Evolutionary conservation across 352 stramenopile genomes (phyloP), one percentile per base, ranked within the genome.

Genomic region (Globisporangium nodosum): DNA sequence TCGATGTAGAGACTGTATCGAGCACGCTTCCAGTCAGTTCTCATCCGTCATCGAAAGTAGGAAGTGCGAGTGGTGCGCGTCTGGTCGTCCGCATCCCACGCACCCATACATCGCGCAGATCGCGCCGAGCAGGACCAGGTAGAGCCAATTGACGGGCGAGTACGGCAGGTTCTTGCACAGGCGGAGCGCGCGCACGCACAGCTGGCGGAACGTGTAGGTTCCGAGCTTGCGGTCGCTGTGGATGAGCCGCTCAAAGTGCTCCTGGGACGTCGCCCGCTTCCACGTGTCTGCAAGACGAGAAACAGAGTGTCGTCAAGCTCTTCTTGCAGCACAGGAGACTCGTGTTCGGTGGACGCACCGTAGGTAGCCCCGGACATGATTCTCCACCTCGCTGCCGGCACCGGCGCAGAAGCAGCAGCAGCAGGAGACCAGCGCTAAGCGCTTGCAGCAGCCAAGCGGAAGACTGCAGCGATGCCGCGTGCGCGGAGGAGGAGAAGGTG

Each of bases 131-230:
- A 86, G 67, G 39, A 77, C 69, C 40, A 94, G 62, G 45, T 86
- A 94, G 20, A 91, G 65, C 84, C 84, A 94, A 54, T 78, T 94
- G 30, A 90, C 81, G 0, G 80, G 85, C 33, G 85, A 94, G 49
- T 91, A 85, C 21, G 85, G 82, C n/a, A 94, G 49, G 54, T 88
- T 82, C 56, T 86, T 87, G 66, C 80, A 92, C 48, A 92, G 47
- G 33, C 67, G 65, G 12, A 90, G 74, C 42, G 74, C 85, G 4
- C 65, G 66, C 20, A 88, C 68, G 37, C 79, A 90, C 9, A 90
- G 61, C 48, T 82, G 69, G 3, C 79, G 76, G 42, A 83, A 52
- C 24, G 71, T 82, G 58, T 78, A 71, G 53, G 68, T 66, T 6
- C 73, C 65, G 27, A 88, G 48, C 31, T 74, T 75, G 31, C 72